Conservation (phyloP, 2,329 filamentous ascomycete genomes). For the Aspergillus sergii region DNA sequence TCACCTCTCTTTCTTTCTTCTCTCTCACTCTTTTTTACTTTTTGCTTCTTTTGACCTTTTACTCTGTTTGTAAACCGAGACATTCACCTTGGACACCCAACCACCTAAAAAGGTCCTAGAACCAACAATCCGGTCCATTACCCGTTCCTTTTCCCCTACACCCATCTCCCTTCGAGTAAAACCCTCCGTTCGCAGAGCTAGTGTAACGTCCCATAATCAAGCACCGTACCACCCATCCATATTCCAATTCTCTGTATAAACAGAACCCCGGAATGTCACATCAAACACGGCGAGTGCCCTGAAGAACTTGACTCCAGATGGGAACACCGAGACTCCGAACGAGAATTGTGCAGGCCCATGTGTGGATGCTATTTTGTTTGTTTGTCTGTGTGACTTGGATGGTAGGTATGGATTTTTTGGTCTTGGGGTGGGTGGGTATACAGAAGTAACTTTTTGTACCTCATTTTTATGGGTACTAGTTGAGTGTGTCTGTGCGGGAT, state of each 20-base stretch:
- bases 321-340: not conserved
- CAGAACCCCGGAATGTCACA: not conserved
- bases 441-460: not conserved
- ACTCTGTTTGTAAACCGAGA: not conserved
- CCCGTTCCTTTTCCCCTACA: not conserved
- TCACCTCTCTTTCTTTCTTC: too few species aligned
- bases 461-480: too few species aligned
- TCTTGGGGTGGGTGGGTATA: not conserved
- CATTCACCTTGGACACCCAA: not conserved
- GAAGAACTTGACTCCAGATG: not conserved
- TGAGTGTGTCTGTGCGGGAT: too few species aligned
- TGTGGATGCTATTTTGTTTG: not conserved
- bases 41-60: not conserved
- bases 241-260: not conserved
- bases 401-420: not conserved
- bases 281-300: not conserved
- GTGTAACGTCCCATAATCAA: not conserved
- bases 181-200: not conserved
- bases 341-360: not conserved
- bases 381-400: not conserved
- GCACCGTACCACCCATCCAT: not conserved
- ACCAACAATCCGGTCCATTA: not conserved
- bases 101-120: not conserved
- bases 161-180: not conserved
- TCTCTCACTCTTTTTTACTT: not conserved